A percentile compares a stretch with the other conserved stretches of the same genome.
These are phyloP conservation scores for Neospora caninum DNA, from an alignment of 169 alveolate species.

Conservation along the genomic window DNA sequence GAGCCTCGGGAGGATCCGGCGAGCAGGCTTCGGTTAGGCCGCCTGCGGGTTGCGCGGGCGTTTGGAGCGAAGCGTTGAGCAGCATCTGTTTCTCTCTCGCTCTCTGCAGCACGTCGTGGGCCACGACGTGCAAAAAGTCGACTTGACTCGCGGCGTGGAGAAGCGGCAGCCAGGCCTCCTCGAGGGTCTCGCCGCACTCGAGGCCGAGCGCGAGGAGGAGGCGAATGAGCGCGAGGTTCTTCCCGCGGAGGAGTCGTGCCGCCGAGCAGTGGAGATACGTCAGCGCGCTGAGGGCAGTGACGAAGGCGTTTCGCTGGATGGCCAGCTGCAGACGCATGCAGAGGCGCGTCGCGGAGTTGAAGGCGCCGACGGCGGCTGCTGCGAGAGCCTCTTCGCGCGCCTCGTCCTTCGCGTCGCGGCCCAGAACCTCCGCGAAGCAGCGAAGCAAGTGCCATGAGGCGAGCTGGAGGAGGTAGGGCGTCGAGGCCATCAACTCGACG, in stretches of 20 bases:
- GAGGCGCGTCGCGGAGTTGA: not conserved
- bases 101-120: not conserved
- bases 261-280: not conserved
- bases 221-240: not conserved
- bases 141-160: constrained; percentile 7
- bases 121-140: not conserved
- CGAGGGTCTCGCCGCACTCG: not conserved
- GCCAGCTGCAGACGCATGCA: not conserved
- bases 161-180: constrained; percentile 34
- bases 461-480: not conserved
- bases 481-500: not conserved
- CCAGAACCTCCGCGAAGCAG: not conserved
- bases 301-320: not conserved
- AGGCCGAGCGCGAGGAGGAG: constrained; percentile 27
- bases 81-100: not conserved
- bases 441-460: not conserved
- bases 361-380: not conserved
- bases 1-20: no score
- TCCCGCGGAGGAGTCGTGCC: not conserved
- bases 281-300: not conserved
- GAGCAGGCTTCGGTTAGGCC: no score
- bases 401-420: not conserved
- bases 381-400: not conserved
- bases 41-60: no score
- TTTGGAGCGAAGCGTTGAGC: no score